Evolutionary conservation across 495 filamentous ascomycete species (phyloP).

Genomic region (Rhizodiscina lignyota): DNA sequence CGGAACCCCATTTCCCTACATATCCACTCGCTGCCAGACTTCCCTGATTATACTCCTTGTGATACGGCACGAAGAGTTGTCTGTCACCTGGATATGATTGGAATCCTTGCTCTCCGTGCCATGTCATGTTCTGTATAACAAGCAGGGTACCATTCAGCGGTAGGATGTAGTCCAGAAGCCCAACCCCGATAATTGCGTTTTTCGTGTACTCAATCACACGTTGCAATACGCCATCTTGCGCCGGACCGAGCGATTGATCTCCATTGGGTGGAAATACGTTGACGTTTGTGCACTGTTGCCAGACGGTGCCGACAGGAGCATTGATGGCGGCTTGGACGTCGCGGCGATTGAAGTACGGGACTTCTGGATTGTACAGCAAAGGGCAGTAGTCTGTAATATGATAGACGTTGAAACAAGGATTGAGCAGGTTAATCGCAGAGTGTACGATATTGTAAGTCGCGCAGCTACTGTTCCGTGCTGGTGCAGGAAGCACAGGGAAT

Average conservation of each 20-base stretch:
- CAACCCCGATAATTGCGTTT: conserved; percentile 37
- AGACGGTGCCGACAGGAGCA: conserved; percentile 40
- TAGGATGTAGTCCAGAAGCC: conserved; percentile 44
- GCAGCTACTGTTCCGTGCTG: conserved; percentile 23
- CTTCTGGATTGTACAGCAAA: conserved; percentile 27
- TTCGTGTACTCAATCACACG: conserved; percentile 16
- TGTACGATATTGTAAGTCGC: conserved; percentile 39
- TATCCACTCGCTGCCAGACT: conserved; percentile 33
- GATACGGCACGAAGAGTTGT: conserved; percentile 49
- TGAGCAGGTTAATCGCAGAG: conserved; percentile 38
- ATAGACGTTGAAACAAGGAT: conserved; percentile 73
- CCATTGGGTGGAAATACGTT: too few relatives aligned
- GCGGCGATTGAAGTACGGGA: conserved; percentile 63
- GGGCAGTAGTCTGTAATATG: conserved; percentile 62
- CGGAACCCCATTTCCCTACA: conserved; percentile 42
- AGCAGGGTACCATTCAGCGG: conserved; percentile 50
- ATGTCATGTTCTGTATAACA: conserved; percentile 71
- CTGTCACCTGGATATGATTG: conserved; percentile 27
- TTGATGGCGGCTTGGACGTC: conserved; percentile 65
- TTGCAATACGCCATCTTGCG: conserved; percentile 8
- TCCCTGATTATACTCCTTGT: conserved; percentile 22
- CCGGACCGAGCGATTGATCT: conserved; percentile 3
- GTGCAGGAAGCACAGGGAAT: conserved; percentile 30
- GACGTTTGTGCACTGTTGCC: conserved; percentile 39
- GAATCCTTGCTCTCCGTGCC: conserved; percentile 56